Base-by-base conservation (phyloP, 2,329 filamentous ascomycete genomes). In the Cyphellophora attinorum region DNA sequence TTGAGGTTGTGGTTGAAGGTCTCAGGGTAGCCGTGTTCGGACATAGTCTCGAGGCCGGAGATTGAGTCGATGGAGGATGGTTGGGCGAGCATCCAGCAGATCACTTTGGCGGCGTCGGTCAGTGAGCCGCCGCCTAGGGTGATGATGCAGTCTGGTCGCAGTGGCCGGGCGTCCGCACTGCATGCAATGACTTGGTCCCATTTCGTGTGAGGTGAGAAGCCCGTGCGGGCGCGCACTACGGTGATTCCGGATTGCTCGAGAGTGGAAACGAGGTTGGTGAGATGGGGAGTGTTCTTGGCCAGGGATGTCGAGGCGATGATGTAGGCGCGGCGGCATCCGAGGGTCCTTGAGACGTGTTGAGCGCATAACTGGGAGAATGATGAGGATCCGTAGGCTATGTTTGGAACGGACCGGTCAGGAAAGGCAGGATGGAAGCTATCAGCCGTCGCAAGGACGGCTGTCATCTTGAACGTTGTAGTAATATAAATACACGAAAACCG, bases 31-130 rank as follows among this genome's bases (percentile, higher is more conserved):
- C 49, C 45, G 39, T 50, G 28, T 30, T 51, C 39, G n/a, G n/a
- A n/a, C 5, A 68, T 54, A 1, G 53, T 58, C 21, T 55, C 45
- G 28, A 71, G 53, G 4, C 60, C 61, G 1, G 58, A 49, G 4
- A 53, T 37, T 0, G 59, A 62, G 4, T 50, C 46, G 27, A 57
- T 58, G 6, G 59, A 49, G 5, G 27, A 19, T n/a, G n/a, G n/a
- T 40, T 74, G 74, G n/a, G 66, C 65, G 3, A 72, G 53, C 3
- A 63, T 60, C 60, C 71, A 53, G 3, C 62, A 55, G 16, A 69
- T 54, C 2, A 75, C 55, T 49, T 76, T 76, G 0, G 70, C 70
- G 0, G 58, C 69, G 47, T 76, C 71, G 0, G 68, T 74, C n/a
- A 75, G 48, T 30, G 64, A 71, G 0, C 72, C 70, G 1, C 61